Base-by-base conservation (phyloP, 345 rosid species). In the Conringia planisiliqua region DNA sequence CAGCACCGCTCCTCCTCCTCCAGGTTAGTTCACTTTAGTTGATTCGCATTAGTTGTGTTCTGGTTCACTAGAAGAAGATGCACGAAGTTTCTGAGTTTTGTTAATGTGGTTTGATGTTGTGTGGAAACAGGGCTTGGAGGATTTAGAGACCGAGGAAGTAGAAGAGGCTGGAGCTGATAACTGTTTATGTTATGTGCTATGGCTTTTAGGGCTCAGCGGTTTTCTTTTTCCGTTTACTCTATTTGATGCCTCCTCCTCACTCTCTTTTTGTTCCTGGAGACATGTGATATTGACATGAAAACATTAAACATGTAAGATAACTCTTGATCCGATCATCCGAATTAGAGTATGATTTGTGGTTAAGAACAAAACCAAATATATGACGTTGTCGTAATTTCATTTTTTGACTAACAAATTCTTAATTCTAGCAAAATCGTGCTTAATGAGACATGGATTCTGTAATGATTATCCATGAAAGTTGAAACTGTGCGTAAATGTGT, bases 1-100 rank as follows among this genome's bases (percentile, higher is more conserved):
- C 35, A 92, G 91, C 55, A 92, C 94, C 1, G 98, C 95, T 64
- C 95, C 96, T 76, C 94, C 90, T 14, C 90, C 90, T 35, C 78
- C 96, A 84, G 96, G 99, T 95, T 54, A 71, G 88, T 81, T 52
- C 58, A n/a, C 18, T 43, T 43, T 0, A n/a, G 0, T 39, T 0
- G 10, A 38, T 10, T 38, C 29, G n/a, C 8, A 4, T 17, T 46
- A 9, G 56, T 27, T 50, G 6, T 40, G 13, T 16, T 47, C 30
- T 47, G 68, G 3, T 66, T 67, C 36, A 61, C 58, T 58, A n/a
- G 30, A 4, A n/a, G 30, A 4, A 44, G 7, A 24, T 10, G 32
- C 22, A 50, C 47, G 50, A 36, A 44, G 18, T 6, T n/a, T 16
- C 7, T 16, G 4, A 44, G 0, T 6, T 43, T 44, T 44, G 20